Base-by-base conservation (phyloP, 2,329 filamentous ascomycete genomes). In the Pseudophaeomoniella oleicola region DNA sequence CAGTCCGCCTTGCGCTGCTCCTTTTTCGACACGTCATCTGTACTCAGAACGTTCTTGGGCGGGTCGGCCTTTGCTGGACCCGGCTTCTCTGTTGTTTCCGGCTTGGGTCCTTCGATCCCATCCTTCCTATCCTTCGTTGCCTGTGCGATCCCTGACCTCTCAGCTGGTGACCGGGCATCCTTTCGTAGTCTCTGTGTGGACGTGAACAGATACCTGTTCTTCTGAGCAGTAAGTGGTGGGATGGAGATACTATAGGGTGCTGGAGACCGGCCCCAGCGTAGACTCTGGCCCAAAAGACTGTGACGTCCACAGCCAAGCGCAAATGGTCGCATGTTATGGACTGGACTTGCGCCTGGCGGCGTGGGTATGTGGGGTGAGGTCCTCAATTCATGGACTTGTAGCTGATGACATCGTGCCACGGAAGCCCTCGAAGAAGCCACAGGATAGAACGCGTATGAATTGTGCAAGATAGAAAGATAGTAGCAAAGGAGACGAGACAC, bases 1-100 rank as follows among this genome's bases (percentile, higher is more conserved):
- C 88, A 94, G 54, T 98, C 90, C 5, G 87, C 88, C 62, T 87
- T 92, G 49, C 90, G 76, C 68, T 98, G 92, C 60, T 94, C 84
- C 49, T 87, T 77, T 14, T 76, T 78, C 35, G 75, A 76, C 52
- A 73, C 54, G 2, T 74, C 78, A 42, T 81, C 70, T 51, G 80
- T 67, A 10, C 69, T 62, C 14, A 81, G 71, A 31, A 87, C 58
- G n/a, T 27, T 27, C 9, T 6, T 9, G 22, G 22, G n/a, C 6
- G 52, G 50, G 18, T 47, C 48, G 41, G 49, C 48, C 14, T 40
- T 44, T 31, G 38, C 39, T 16, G 33, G 22, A 16, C 41, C 31
- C 6, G 41, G 29, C 32, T 43, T 44, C 36, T 41, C 37, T 5
- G 42, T 30, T 12, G 44, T 39, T 33, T 48, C 47, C 17, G 46